Base-by-base conservation (phyloP, 2,329 filamentous ascomycete genomes). In the Chaetomium strumarium region DNA sequence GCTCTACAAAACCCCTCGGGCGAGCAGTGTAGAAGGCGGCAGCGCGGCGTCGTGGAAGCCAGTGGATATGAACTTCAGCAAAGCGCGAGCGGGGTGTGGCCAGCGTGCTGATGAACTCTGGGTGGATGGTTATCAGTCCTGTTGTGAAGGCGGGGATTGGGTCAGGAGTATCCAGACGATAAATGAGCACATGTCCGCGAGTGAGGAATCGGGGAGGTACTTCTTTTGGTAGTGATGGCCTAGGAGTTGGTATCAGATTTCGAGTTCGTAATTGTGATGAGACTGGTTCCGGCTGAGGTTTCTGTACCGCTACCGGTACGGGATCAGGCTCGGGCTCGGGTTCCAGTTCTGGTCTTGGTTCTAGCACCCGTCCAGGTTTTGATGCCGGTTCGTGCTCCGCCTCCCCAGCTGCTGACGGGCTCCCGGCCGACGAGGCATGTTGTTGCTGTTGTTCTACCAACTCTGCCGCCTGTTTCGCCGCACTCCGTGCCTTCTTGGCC, bases 61-160 rank as follows among this genome's bases (percentile, higher is more conserved):
- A 57, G 10, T 49, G 55, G 17, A 59, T 38, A 9, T 29, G 46
- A 17, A 49, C 41, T 13, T 50, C 46, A 2, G 37, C 33, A 13
- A 29, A n/a, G 14, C 29, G 30, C 13, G 31, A 12, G n/a, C 16
- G 13, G 5, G 12, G 6, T 17, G 24, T 12, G 44, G 9, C 17
- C 8, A 37, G 43, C n/a, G n/a, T 17, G 14, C 24, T 37, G 41
- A 46, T 41, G 39, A 52, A 31, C 4, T 53, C 41, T 1, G 51
- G 45, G 46, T 50, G 30, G 43, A 56, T 44, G 1, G 53, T 56
- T 2, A 55, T 44, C 2, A 13, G 44, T 1, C 49, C 49, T 14
- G 55, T 39, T 33, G 51, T 53, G 45, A 53, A 42, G 43, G 20
- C 6, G 46, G 34, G 47, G 1, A 33, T 33, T 7, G 5, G 13